phyloP scores from a whole-genome alignment of 805 yeast genomes.

The Ogataea pilisensis region DNA sequence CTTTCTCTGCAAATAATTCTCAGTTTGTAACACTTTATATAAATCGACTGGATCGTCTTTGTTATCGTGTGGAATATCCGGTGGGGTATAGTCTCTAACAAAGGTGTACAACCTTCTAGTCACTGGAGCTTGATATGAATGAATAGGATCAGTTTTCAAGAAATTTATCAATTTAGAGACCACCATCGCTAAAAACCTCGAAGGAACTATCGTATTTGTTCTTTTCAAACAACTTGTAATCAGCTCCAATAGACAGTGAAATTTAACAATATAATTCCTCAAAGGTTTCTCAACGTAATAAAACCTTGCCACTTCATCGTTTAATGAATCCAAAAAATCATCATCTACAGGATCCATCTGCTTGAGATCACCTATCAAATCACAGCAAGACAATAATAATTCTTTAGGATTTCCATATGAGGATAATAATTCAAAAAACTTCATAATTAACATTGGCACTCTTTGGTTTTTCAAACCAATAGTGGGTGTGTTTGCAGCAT shows the following conservation, averaged over 20 bases:
- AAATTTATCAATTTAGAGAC: constrained; percentile 55
- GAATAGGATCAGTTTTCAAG: constrained; percentile 38
- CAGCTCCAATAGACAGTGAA: constrained; percentile 66
- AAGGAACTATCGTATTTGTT: constrained; percentile 70
- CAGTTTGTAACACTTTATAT: constrained; percentile 44
- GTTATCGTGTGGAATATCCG: constrained; percentile 37
- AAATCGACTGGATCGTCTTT: constrained; percentile 38
- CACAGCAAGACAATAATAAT: constrained; percentile 66
- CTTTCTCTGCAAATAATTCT: constrained; percentile 58
- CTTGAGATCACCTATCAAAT: constrained; percentile 43
- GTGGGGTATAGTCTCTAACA: constrained; percentile 52
- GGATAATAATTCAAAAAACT: constrained; percentile 61
- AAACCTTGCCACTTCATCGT: constrained; percentile 12
- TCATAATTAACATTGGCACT: constrained; percentile 34
- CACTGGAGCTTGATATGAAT: constrained; percentile 34
- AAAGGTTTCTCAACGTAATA: constrained; percentile 8
- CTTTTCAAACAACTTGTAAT: constrained; percentile 53
- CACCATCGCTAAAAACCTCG: constrained; percentile 71
- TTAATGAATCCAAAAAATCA: constrained; percentile 9
- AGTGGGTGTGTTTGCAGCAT: constrained; percentile 29
- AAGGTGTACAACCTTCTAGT: constrained; percentile 63
- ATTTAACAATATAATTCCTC: constrained; percentile 46
- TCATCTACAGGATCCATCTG: constrained; percentile 9
- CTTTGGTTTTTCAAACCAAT: constrained; percentile 35
- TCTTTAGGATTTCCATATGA: constrained; percentile 77